Evolutionary conservation across 345 rosid species (phyloP).

Genomic region (Linum lewisii): DNA sequence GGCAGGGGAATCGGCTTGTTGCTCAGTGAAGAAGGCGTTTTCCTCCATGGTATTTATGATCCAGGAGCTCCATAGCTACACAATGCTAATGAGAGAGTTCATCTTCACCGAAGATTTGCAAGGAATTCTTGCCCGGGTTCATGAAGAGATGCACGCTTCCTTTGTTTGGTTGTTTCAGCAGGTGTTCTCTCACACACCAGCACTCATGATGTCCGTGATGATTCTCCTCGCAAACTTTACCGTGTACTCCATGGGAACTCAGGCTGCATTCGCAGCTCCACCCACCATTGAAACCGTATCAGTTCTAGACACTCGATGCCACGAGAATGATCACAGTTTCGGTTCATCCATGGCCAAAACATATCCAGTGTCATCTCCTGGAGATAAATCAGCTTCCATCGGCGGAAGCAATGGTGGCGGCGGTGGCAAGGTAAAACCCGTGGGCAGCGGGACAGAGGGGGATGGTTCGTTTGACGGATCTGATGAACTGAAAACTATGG

Average conservation of each 20-base stretch:
- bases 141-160: slow-evolving; percentile 71
- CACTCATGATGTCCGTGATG: slow-evolving; percentile 89
- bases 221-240: slow-evolving; percentile 79
- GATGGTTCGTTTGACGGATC: slow-evolving; percentile 44
- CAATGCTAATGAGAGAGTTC: slow-evolving; percentile 68
- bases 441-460: slow-evolving; percentile 58
- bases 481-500: slow-evolving; percentile 32
- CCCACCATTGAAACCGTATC: slow-evolving; percentile 20
- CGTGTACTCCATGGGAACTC: slow-evolving; percentile 53
- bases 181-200: slow-evolving; percentile 85
- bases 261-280: slow-evolving; percentile 40
- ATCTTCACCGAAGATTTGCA: slow-evolving; percentile 61
- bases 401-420: slow-evolving; percentile 45
- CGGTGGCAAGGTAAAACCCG: slow-evolving; percentile 38
- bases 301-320: slow-evolving; percentile 17
- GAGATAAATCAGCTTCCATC: slow-evolving; percentile 29
- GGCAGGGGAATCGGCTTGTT: slow-evolving; percentile 56
- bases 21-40: slow-evolving; percentile 73
- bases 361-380: slow-evolving; percentile 34
- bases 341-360: slow-evolving; percentile 42
- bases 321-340: slow-evolving; percentile 22
- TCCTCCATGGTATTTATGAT: slow-evolving; percentile 94
- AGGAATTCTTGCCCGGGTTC: slow-evolving; percentile 55
- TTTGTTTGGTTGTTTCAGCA: slow-evolving; percentile 94
- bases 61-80: slow-evolving; percentile 62